Evolutionary conservation across 164 flowering plant species (phyloP), one percentile per base, ranked within the genome.

Genomic region (Vitis rupestris): DNA sequence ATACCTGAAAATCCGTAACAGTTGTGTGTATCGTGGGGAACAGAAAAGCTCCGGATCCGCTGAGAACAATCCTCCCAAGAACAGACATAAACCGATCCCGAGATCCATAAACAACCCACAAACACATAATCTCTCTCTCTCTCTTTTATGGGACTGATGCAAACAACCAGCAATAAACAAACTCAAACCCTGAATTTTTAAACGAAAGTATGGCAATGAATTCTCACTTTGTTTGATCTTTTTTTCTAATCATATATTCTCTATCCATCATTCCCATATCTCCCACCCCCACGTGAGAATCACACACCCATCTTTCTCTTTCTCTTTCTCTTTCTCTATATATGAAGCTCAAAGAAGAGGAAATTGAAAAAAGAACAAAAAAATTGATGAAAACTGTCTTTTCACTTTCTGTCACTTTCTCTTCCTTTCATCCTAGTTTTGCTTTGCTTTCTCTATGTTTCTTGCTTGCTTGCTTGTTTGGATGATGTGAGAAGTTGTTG

Each of bases 41-140:
- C 91, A 84, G 64, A 65, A 81, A 77, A 80, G 80, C 84, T 81
- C 68, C 70, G 73, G 82, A 80, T 85, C 81, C 72, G 67, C 81
- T 68, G 79, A 72, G 53, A 78, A 71, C 52, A 76, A 79, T 54
- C 68, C 68, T 64, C 74, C 81, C 69, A 65, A 64, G 72, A 75
- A 15, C 75, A 58, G 72, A 79, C 79, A 78, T 82, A 83, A 75
- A 65, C 79, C 74, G 80, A 90, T 88, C 90, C 92, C 91, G 68
- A 90, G 72, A 83, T 66, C 69, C 74, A 66, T 71, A 68, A 11
- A 59, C 72, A 30, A 31, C 64, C 50, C 27, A 4, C 10, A 23
- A 63, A 31, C 68, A 23, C 57, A 49, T 52, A 17, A 5, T 67
- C 61, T 29, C 37, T 17, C 48, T 59, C 48, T 59, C 27, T 23